A percentile compares a stretch with the other conserved stretches of the same genome.
Evolutionary conservation across 495 filamentous ascomycete species (phyloP).

Genomic region (Usnea hakonensis): DNA sequence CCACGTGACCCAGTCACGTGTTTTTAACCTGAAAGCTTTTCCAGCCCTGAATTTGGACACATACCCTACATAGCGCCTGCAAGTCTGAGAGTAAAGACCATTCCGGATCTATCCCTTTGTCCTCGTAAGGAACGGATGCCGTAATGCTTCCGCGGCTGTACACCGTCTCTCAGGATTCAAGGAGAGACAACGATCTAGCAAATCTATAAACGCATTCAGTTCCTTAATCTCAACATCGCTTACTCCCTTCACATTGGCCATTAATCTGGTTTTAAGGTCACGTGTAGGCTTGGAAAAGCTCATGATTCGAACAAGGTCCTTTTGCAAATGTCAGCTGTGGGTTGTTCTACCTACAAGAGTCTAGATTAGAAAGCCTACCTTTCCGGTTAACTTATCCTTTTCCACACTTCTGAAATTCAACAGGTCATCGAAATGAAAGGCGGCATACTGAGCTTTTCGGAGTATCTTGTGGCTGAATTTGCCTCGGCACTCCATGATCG

Average conservation of each 20-base stretch:
- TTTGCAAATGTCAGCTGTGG: slow-evolving; percentile 18
- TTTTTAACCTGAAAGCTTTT: no score
- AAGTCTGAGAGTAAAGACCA: no score
- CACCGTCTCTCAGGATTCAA: slow-evolving; percentile 91
- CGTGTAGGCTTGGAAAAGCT: slow-evolving; percentile 72
- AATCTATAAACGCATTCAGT: slow-evolving; percentile 70
- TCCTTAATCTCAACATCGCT: slow-evolving; percentile 69
- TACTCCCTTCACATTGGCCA: slow-evolving; percentile 65
- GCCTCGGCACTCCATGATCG: slow-evolving; percentile 93
- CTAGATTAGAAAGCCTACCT: slow-evolving; percentile 40
- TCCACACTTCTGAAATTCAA: slow-evolving; percentile 82
- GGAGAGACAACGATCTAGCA: slow-evolving; percentile 78
- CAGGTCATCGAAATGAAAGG: slow-evolving; percentile 78
- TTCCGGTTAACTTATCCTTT: slow-evolving; percentile 76
- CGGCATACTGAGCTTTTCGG: slow-evolving; percentile 63
- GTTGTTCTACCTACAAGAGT: not conserved
- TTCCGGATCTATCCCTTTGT: slow-evolving; percentile 12
- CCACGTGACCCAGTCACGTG: no score
- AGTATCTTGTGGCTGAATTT: slow-evolving; percentile 84
- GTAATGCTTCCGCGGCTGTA: slow-evolving; percentile 76
- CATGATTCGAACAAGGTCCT: slow-evolving; percentile 61
- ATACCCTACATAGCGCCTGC: no score
- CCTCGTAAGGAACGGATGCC: slow-evolving; percentile 69
- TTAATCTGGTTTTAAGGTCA: slow-evolving; percentile 69
- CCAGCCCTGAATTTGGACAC: no score